phyloP scores from a whole-genome alignment of 108 stramenopile genomes.

The Cyclostephanos tholiformis region DNA sequence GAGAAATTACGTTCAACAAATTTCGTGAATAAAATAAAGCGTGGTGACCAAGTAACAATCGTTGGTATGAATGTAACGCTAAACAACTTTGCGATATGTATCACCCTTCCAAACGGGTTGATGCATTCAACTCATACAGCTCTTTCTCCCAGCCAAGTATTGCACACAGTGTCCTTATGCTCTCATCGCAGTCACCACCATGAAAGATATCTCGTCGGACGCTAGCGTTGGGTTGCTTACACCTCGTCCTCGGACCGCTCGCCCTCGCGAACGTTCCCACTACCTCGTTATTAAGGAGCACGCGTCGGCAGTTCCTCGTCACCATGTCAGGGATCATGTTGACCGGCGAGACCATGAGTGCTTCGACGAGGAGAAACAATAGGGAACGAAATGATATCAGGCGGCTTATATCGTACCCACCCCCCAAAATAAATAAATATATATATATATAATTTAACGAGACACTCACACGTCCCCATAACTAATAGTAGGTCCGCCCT shows the following conservation, averaged over 20 bases:
- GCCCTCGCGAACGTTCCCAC: conserved; percentile 56
- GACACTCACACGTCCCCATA: conserved; percentile 80
- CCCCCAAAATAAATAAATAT: conserved; percentile 50
- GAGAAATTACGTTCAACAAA: not conserved
- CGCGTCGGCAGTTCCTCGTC: conserved; percentile 44
- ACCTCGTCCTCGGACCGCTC: conserved; percentile 39
- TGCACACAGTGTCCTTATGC: conserved; percentile 49
- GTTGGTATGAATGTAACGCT: too few species aligned
- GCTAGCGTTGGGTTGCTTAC: conserved; percentile 37
- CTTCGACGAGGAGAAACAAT: not conserved
- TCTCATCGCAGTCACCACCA: conserved; percentile 85
- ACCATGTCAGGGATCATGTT: conserved; percentile 79
- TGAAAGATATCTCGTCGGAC: conserved; percentile 67
- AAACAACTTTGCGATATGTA: not conserved
- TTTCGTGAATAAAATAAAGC: too few species aligned
- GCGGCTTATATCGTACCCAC: not conserved
- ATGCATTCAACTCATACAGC: conserved; percentile 44
- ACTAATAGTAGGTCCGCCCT: conserved; percentile 79
- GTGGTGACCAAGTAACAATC: too few species aligned
- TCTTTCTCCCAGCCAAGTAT: conserved; percentile 81
- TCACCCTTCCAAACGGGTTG: conserved; percentile 16
- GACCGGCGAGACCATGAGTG: conserved; percentile 60
- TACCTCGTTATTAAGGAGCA: conserved; percentile 75
- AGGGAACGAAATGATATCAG: not conserved
- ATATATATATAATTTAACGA: conserved; percentile 41